These are phyloP conservation scores for Ustilago crameri DNA, from an alignment of 1,284 basidiomycete genomes.

Conservation along the genomic window DNA sequence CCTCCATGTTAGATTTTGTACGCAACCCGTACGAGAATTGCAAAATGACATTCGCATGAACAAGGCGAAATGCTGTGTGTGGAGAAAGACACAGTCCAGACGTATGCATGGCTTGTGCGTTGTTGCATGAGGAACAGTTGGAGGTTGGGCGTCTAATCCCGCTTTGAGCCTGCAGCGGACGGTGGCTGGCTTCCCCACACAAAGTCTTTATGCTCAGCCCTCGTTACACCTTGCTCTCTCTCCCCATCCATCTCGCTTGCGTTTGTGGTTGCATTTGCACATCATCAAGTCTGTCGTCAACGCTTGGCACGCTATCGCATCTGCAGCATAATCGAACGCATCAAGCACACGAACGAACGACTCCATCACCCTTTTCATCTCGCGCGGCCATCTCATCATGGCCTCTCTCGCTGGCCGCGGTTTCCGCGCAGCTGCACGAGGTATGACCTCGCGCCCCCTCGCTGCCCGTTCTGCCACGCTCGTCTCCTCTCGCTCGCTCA, in stretches of 20 bases:
- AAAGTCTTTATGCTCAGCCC: background rate
- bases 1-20: background rate
- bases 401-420: constrained; percentile 24
- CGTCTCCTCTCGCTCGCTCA: constrained; percentile 33
- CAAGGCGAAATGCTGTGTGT: too few species aligned
- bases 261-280: background rate
- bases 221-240: background rate
- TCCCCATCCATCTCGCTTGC: background rate
- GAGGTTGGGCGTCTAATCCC: background rate
- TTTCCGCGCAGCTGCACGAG: constrained; percentile 27
- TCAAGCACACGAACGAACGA: background rate
- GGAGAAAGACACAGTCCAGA: too few species aligned
- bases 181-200: background rate
- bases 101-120: background rate
- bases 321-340: background rate
- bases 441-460: constrained; percentile 12
- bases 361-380: background rate
- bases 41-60: too few species aligned
- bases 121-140: background rate
- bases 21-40: too few species aligned
- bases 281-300: background rate
- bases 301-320: background rate
- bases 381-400: constrained; percentile 5
- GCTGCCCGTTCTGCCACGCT: constrained; percentile 6
- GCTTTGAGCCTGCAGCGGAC: background rate